phyloP scores from a whole-genome alignment of 805 yeast genomes.

The Saccharomycopsis malanga region DNA sequence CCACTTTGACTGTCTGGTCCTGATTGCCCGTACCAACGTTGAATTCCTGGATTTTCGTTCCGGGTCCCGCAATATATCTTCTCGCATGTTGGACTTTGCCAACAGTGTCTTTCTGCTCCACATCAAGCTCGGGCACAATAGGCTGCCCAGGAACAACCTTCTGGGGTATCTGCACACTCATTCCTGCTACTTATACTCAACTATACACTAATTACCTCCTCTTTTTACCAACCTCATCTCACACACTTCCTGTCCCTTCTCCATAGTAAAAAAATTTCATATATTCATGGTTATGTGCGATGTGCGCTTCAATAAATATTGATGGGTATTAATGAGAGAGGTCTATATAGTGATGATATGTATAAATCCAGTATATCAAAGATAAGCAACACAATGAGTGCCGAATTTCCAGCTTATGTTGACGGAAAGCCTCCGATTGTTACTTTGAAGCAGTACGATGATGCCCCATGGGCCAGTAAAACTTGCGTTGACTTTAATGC shows the following conservation, averaged over 20 bases:
- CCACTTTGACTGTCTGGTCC: constrained; percentile 2
- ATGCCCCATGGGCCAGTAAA: constrained; percentile 44
- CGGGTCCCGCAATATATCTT: constrained; percentile 15
- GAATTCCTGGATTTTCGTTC: constrained; percentile 10
- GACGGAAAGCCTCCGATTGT: constrained; percentile 42
- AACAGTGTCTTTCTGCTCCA: background rate
- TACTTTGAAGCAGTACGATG: constrained; percentile 41
- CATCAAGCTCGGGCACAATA: constrained; percentile 16
- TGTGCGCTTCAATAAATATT: too few relatives aligned
- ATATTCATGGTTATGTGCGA: too few relatives aligned
- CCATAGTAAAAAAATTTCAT: too few relatives aligned
- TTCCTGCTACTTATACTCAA: background rate
- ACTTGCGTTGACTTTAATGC: constrained; percentile 40
- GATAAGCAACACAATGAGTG: too few relatives aligned
- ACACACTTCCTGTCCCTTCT: too few relatives aligned
- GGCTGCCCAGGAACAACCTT: constrained; percentile 22
- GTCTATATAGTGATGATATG: background rate
- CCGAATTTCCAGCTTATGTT: constrained; percentile 30
- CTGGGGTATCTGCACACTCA: background rate
- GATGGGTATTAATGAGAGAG: too few relatives aligned
- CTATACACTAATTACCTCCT: too few relatives aligned
- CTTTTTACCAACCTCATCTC: too few relatives aligned
- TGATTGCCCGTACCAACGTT: constrained; percentile 3
- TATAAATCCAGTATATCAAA: too few relatives aligned
- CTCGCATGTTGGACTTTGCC: background rate